phyloP scores from a whole-genome alignment of 2,329 filamentous ascomycete species.

The Trichoderma brevicompactum region DNA sequence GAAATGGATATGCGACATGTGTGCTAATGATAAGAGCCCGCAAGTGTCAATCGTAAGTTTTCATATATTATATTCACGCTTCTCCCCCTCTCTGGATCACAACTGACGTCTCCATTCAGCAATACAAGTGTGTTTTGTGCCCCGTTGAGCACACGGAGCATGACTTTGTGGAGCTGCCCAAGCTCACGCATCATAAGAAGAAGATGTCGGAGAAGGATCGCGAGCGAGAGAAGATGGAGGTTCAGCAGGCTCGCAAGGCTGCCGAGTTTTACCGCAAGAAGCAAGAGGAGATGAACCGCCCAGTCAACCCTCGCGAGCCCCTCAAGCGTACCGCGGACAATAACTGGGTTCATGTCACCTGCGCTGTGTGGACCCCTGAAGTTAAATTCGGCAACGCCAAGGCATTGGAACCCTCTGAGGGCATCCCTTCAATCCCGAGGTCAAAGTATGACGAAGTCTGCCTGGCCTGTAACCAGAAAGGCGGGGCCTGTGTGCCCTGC shows the following conservation, averaged over 20 bases:
- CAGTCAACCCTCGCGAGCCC: constrained; percentile 82
- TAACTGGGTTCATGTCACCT: constrained; percentile 97
- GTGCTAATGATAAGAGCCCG: constrained; percentile 88
- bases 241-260: constrained; percentile 77
- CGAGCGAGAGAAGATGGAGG: constrained; percentile 84
- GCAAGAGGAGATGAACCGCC: constrained; percentile 83
- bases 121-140: constrained; percentile 92
- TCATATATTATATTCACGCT: too few relatives aligned
- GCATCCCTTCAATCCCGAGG: constrained; percentile 79
- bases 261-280: constrained; percentile 81
- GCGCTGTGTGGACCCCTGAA: constrained; percentile 89
- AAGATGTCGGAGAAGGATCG: constrained; percentile 87
- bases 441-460: constrained; percentile 77
- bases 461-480: constrained; percentile 76
- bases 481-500: constrained; percentile 82
- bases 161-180: constrained; percentile 76
- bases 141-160: constrained; percentile 80
- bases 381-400: constrained; percentile 88
- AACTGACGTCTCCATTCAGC: constrained; percentile 50
- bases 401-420: constrained; percentile 83
- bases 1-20: constrained; percentile 97
- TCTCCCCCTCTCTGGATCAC: neutral
- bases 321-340: constrained; percentile 94
- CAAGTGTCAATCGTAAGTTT: constrained; percentile 81
- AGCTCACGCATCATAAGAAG: constrained; percentile 67